Evolutionary conservation across 805 yeast species (phyloP), one percentile per base, ranked within the genome.

Genomic region (Helenozyma baotianmanensis): DNA sequence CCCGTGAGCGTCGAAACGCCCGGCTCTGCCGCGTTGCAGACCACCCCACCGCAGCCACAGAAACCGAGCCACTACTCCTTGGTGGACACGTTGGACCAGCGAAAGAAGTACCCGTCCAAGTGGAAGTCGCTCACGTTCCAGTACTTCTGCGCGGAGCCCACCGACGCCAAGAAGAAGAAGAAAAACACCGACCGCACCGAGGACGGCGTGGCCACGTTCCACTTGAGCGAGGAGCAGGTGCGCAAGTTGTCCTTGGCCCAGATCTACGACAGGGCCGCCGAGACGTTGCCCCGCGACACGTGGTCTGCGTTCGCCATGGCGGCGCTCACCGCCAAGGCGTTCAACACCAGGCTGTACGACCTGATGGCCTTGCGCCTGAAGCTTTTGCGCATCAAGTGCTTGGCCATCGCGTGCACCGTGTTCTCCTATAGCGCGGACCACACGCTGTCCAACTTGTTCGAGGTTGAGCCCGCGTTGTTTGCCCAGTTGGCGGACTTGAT

Each of bases 281-380:
- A 64, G 23, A 57, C 56, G 9, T 54, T 82, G 13, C 94, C 96
- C 3, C 51, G 68, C 21, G 78, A 78, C n/a, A 65, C 60, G 23
- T 77, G 84, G 78, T 68, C 70, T 37, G 78, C 75, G 22, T 85
- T 80, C 46, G 72, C 80, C 1, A 55, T 80, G 23, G 72, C 70
- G 27, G 80, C 82, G 1, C 60, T 78, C 5, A 64, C 74, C 19
- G 85, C 88, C 1, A 87, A 86, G 55, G 77, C 95, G 0, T 87
- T 84, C 62, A 74, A 74, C 48, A 63, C 70, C 12, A 70, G 67
- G 27, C 61, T 81, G 2, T 62, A 59, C 29, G 82, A 77, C 24
- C 67, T 78, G 30, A 56, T 78, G 27, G 58, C 63, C 23, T 50
- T 80, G 35, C 70, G 96, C 40, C 70, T 70, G 23, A 66, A 75